Evolutionary conservation across 306 rosid genomes (phyloP).

Genomic region (Gastrolobium bilobum): DNA sequence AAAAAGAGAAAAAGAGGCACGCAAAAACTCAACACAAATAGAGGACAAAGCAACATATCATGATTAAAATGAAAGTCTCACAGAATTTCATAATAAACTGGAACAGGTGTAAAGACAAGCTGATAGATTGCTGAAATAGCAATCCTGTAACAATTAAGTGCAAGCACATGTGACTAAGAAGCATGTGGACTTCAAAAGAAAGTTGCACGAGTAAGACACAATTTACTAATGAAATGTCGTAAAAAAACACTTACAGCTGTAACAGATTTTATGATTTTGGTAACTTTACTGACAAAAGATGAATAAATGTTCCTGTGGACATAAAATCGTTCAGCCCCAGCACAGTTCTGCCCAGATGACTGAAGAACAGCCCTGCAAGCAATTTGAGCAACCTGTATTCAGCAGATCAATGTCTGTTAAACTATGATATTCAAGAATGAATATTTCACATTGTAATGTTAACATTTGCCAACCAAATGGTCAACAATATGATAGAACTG

Average conservation of each 20-base stretch:
- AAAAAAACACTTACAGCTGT: conserved; percentile 74
- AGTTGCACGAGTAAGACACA: conserved; percentile 39
- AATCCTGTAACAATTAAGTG: conserved; percentile 34
- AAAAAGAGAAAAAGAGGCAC: background rate
- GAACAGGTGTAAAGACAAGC: conserved; percentile 12
- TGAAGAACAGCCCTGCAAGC: conserved; percentile 94
- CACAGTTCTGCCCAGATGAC: conserved; percentile 98
- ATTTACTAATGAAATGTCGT: conserved; percentile 8
- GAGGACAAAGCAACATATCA: conserved; percentile 25
- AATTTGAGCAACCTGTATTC: conserved; percentile 84
- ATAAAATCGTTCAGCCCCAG: conserved; percentile 97
- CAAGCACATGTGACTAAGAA: conserved; percentile 24
- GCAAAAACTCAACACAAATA: conserved; percentile 6
- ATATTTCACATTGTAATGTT: conserved; percentile 22
- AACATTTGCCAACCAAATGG: conserved; percentile 40
- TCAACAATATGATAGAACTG: background rate
- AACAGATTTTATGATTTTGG: conserved; percentile 84
- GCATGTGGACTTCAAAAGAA: conserved; percentile 25
- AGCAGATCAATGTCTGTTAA: conserved; percentile 48
- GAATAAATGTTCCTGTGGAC: conserved; percentile 82
- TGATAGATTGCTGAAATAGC: conserved; percentile 33
- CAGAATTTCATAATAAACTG: conserved; percentile 15
- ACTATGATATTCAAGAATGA: conserved; percentile 39
- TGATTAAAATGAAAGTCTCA: conserved; percentile 13
- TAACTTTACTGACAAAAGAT: conserved; percentile 76